Conservation (phyloP, 108 stramenopile species). For the Nitzschia palea region DNA sequence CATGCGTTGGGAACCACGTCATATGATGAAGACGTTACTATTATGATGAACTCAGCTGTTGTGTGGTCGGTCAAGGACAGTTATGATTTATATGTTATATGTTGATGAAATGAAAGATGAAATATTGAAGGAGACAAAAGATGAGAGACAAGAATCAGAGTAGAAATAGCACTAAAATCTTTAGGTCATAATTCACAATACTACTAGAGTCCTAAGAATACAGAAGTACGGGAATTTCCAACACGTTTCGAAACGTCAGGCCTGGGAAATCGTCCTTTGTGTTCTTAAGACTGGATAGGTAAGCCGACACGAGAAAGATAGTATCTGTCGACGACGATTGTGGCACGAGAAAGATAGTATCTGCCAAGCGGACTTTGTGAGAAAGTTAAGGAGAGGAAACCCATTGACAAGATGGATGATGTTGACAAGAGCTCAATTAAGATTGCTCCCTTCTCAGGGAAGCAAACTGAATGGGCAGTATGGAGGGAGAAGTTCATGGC, state of each 20-base stretch:
- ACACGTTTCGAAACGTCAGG: conserved; percentile 1
- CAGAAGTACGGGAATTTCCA: neutral
- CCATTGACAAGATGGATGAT: neutral
- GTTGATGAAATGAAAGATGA: neutral
- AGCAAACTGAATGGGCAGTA: neutral
- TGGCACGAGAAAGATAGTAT: conserved; percentile 3
- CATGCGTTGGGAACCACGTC: too few species aligned
- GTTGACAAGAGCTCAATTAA: neutral
- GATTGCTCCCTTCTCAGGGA: neutral
- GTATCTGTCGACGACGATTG: neutral
- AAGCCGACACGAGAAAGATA: neutral
- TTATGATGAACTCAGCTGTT: neutral
- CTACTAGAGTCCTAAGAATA: neutral
- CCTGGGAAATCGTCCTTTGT: neutral
- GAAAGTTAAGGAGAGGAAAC: neutral
- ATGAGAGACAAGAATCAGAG: neutral
- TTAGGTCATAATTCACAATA: neutral
- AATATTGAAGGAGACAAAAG: neutral
- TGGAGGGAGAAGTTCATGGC: conserved; percentile 9
- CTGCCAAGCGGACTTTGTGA: neutral
- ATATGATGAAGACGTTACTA: neutral
- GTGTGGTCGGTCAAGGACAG: neutral
- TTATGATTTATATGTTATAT: neutral
- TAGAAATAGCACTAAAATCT: neutral
- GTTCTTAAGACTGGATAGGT: neutral